Evolutionary conservation across 257 asterid species (phyloP), one percentile per base, ranked within the genome.

Genomic region (Nyctanthes arbortristis): DNA sequence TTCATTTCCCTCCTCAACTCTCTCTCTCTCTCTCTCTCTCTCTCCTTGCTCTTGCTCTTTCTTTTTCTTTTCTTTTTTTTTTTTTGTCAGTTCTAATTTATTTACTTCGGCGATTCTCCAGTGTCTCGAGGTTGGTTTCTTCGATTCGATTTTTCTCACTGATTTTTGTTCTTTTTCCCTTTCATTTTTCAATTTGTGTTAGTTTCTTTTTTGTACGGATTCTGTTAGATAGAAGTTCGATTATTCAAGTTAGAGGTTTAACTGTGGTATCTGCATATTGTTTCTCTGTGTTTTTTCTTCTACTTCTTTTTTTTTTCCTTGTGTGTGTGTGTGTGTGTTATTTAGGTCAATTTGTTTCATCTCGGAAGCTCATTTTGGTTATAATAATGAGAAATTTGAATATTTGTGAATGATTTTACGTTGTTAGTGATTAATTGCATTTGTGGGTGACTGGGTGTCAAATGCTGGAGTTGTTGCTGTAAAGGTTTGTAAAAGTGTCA

Each of bases 1-100:
- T 29, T 11, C 79, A 70, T 83, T 77, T 77, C 73, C 64, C 71
- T 30, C 32, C 63, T 37, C 55, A 52, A 68, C 66, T 62, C 69
- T n/a, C n/a, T n/a, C n/a, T 65, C 68, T 39, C 33, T 59, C 56
- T 10, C 47, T 13, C 55, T 20, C 18, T 0, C 62, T 47, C 37
- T 24, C 63, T 25, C 1, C 4, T 5, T 61, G 31, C 32, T 37
- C 72, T 33, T 72, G 31, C 77, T 58, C 69, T 33, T 52, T 27
- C 31, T 12, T 33, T 37, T 24, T 5, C 4, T 14, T 40, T 73
- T 3, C 18, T 4, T 7, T 4, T 25, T 55, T n/a, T 4, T 9
- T 13, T 67, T 29, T 34, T 8, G n/a, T n/a, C n/a, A n/a, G n/a
- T n/a, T n/a, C n/a, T n/a, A n/a, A 25, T 16, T 20, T 8, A 7